Conservation (phyloP, 2,329 filamentous ascomycete genomes). For the Clarireedia sp. region DNA sequence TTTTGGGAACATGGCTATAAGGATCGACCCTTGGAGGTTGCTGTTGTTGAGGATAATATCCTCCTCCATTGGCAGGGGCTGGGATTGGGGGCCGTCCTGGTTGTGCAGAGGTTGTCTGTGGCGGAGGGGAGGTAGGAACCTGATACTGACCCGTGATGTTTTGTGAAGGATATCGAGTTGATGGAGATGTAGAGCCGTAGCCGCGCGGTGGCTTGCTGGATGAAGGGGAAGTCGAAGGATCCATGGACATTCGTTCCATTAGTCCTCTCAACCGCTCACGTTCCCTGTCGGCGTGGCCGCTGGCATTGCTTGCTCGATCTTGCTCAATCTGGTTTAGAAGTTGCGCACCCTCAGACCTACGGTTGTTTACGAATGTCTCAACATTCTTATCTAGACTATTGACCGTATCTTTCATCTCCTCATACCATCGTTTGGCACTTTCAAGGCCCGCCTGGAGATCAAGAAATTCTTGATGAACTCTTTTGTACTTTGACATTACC, state of each 20-base stretch:
- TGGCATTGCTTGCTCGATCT: conserved; percentile 26
- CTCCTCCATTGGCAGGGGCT: conserved; percentile 32
- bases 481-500: conserved; percentile 81
- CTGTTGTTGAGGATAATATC: conserved; percentile 23
- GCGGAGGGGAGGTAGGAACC: conserved; percentile 44
- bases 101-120: conserved; percentile 29
- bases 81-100: conserved; percentile 37
- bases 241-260: conserved; percentile 94
- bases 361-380: conserved; percentile 92
- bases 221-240: conserved; percentile 43
- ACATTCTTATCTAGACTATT: conserved; percentile 92
- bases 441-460: conserved; percentile 80
- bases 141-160: conserved; percentile 52
- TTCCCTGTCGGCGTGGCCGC: conserved; percentile 59
- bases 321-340: conserved; percentile 69
- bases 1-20: conserved; percentile 32
- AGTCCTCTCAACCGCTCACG: conserved; percentile 77
- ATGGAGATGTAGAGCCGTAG: conserved; percentile 31
- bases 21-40: conserved; percentile 3
- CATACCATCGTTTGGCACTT: conserved; percentile 87
- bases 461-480: conserved; percentile 85
- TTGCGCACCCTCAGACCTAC: conserved; percentile 82
- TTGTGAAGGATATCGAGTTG: conserved; percentile 43
- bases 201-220: conserved; percentile 30
- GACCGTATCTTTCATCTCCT: conserved; percentile 91